phyloP scores from a whole-genome alignment of 257 asterid species.

The Fraxinus americana region DNA sequence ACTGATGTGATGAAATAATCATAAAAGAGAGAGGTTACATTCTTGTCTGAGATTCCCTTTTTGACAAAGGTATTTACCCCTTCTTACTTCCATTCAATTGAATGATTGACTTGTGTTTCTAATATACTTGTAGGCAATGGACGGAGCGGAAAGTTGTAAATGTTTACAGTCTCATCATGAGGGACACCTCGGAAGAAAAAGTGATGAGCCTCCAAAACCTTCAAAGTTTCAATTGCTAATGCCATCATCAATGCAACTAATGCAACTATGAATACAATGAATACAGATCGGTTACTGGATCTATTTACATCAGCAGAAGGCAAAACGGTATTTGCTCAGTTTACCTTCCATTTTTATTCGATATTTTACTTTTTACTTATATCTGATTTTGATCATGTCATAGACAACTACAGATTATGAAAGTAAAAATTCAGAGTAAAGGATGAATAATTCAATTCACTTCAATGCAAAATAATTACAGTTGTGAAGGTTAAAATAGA shows the following conservation, averaged over 20 bases:
- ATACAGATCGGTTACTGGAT: slow-evolving; percentile 94
- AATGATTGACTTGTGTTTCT: neutral
- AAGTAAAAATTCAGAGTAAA: too few relatives aligned
- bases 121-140: slow-evolving; percentile 83
- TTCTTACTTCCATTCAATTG: neutral
- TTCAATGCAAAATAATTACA: too few relatives aligned
- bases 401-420: neutral
- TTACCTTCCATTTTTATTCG: neutral
- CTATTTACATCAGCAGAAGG: slow-evolving; percentile 86
- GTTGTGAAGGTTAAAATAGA: too few relatives aligned
- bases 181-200: slow-evolving; percentile 99
- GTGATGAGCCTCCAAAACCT: slow-evolving; percentile 98
- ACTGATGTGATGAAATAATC: too few relatives aligned
- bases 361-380: neutral
- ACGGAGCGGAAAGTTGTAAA: slow-evolving; percentile 92
- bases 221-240: slow-evolving; percentile 92
- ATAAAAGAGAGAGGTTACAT: too few relatives aligned
- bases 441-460: too few relatives aligned
- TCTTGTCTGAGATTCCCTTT: slow-evolving; percentile 1
- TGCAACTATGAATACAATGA: slow-evolving; percentile 94
- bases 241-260: slow-evolving; percentile 92
- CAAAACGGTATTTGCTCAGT: slow-evolving; percentile 58
- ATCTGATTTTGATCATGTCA: neutral
- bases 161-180: slow-evolving; percentile 96
- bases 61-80: neutral